Evolutionary conservation across 192 early-diverging fungal genomes (phyloP).

Genomic region (Piromyces finnis): DNA sequence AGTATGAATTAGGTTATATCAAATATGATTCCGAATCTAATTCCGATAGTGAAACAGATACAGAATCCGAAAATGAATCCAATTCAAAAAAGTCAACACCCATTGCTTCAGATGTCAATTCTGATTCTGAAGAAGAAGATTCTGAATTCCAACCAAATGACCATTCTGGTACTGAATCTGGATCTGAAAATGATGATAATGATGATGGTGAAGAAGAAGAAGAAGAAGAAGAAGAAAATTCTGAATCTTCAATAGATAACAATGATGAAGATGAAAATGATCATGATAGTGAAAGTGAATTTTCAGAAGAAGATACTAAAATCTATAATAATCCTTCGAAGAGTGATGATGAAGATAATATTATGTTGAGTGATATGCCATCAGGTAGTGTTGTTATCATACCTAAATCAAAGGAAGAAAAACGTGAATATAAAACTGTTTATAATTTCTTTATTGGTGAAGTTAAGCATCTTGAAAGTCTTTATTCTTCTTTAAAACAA

Average conservation of each 20-base stretch:
- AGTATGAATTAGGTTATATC: background rate
- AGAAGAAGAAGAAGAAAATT: background rate
- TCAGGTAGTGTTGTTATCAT: background rate
- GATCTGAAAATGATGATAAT: background rate
- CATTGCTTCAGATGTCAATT: no score
- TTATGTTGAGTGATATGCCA: background rate
- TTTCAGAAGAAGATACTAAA: background rate
- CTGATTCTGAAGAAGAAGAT: background rate
- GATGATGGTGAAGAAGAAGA: background rate
- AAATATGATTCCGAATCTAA: background rate
- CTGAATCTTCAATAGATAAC: no score
- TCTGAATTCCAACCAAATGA: background rate
- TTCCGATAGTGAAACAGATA: background rate
- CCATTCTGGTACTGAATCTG: background rate
- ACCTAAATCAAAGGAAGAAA: background rate
- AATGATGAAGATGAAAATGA: no score
- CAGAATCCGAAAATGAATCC: background rate
- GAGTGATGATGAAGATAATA: background rate
- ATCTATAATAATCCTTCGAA: background rate
- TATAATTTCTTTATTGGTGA: background rate
- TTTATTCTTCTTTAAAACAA: background rate
- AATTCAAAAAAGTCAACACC: no score
- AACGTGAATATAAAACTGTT: background rate
- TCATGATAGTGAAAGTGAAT: background rate
- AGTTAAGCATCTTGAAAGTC: background rate